These are phyloP conservation scores for Hanseniaspora occidentalis DNA, from an alignment of 805 yeast genomes.

Conservation along the genomic window DNA sequence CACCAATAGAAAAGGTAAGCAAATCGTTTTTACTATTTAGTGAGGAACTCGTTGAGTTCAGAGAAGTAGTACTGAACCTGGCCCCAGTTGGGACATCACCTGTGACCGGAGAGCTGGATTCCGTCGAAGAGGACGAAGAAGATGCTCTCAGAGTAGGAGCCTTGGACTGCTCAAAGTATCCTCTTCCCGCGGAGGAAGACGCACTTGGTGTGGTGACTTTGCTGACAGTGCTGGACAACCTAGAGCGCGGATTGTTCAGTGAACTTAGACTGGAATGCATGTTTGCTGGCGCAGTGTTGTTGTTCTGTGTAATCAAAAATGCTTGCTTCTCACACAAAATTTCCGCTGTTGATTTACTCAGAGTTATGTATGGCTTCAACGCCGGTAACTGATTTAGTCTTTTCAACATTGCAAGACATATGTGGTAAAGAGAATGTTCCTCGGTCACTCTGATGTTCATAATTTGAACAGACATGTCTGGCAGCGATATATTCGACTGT, in stretches of 20 bases:
- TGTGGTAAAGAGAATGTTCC: conserved; percentile 56
- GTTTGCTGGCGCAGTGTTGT: conserved; percentile 12
- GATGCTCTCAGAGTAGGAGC: too few relatives aligned
- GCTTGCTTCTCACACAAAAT: conserved; percentile 65
- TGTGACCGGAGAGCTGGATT: not conserved
- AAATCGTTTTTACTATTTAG: conserved; percentile 22
- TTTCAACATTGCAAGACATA: conserved; percentile 44
- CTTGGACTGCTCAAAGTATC: too few relatives aligned
- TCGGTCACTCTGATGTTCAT: conserved; percentile 55
- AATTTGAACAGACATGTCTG: conserved; percentile 11
- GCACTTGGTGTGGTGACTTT: too few relatives aligned
- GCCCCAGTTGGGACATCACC: not conserved
- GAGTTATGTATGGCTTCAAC: conserved; percentile 51
- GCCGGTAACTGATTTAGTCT: conserved; percentile 50
- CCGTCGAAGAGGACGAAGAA: not conserved
- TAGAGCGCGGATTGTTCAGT: too few relatives aligned
- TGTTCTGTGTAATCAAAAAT: conserved; percentile 29
- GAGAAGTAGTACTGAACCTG: not conserved
- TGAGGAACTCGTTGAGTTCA: not conserved
- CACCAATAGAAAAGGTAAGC: conserved; percentile 63
- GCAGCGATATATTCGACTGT: not conserved
- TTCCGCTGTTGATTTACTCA: conserved; percentile 57
- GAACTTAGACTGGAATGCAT: not conserved
- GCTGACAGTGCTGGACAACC: too few relatives aligned
- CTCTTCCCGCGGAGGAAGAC: too few relatives aligned